phyloP scores from a whole-genome alignment of 2,329 filamentous ascomycete species.

The Ophiosphaerella herpotricha region DNA sequence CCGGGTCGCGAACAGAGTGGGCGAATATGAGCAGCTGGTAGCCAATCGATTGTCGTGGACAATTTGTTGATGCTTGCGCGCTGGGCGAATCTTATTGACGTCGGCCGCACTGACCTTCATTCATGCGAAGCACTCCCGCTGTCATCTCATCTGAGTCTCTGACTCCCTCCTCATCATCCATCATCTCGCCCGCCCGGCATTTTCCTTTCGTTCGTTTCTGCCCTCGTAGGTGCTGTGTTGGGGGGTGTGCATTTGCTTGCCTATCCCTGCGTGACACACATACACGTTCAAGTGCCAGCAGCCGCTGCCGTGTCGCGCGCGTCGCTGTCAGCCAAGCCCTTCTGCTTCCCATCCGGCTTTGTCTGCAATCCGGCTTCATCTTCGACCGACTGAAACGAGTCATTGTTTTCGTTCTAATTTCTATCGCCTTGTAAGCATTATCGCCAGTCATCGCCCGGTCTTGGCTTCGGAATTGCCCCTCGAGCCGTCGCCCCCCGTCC shows the following conservation, averaged over 20 bases:
- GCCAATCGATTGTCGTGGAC: slow-evolving; percentile 20
- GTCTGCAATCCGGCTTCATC: slow-evolving; percentile 19
- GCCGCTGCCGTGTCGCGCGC: slow-evolving; percentile 29
- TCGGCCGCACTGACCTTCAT: background rate
- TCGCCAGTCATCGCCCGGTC: slow-evolving; percentile 2
- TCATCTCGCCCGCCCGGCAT: slow-evolving; percentile 30
- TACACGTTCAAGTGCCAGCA: slow-evolving; percentile 33
- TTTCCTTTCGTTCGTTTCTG: slow-evolving; percentile 27
- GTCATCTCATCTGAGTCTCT: slow-evolving; percentile 23
- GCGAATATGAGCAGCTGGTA: slow-evolving; percentile 7
- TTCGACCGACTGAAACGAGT: slow-evolving; percentile 21
- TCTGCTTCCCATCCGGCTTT: slow-evolving; percentile 12
- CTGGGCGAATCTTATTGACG: background rate
- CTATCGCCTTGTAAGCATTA: too few species aligned
- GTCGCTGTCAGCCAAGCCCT: slow-evolving; percentile 27
- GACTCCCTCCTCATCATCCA: slow-evolving; percentile 21
- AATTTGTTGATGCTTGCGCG: slow-evolving; percentile 23
- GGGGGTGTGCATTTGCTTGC: slow-evolving; percentile 33
- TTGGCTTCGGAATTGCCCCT: slow-evolving; percentile 4
- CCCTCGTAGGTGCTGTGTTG: slow-evolving; percentile 36
- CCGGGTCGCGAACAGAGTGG: slow-evolving; percentile 3
- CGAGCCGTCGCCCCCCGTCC: background rate
- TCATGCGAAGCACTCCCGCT: slow-evolving; percentile 36
- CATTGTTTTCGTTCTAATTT: slow-evolving; percentile 16
- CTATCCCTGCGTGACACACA: slow-evolving; percentile 28